phyloP scores from a whole-genome alignment of 2,329 filamentous ascomycete species.

The Aureobasidium vineae region DNA sequence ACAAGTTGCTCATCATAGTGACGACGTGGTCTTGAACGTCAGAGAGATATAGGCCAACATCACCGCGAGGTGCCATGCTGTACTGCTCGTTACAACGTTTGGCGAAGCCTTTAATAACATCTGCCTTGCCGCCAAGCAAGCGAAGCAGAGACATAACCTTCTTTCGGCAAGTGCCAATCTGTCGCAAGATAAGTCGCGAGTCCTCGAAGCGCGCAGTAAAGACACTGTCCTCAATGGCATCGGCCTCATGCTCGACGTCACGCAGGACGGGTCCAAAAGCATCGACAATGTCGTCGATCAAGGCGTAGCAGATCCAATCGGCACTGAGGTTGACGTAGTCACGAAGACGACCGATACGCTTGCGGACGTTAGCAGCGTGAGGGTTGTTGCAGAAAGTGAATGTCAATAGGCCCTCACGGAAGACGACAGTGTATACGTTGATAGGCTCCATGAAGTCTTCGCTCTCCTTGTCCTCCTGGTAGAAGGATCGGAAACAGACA shows the following conservation, averaged over 20 bases:
- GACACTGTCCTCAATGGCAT: constrained; percentile 91
- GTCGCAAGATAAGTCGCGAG: constrained; percentile 79
- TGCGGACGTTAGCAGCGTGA: constrained; percentile 84
- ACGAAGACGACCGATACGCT: constrained; percentile 86
- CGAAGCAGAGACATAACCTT: constrained; percentile 93
- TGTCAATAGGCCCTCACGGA: constrained; percentile 89
- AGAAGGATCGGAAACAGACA: constrained; percentile 94
- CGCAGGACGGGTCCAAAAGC: constrained; percentile 87
- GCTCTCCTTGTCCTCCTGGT: constrained; percentile 72
- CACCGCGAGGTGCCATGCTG: constrained; percentile 89
- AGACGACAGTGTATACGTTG: constrained; percentile 96
- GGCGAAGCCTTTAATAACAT: constrained; percentile 94
- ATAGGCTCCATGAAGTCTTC: constrained; percentile 88
- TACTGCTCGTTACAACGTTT: constrained; percentile 99
- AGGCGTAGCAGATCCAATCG: constrained; percentile 98
- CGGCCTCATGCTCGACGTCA: constrained; percentile 82
- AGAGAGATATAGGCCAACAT: constrained; percentile 93
- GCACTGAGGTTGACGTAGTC: constrained; percentile 93
- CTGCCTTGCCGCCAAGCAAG: constrained; percentile 93
- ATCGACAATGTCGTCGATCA: constrained; percentile 98
- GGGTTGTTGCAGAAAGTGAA: constrained; percentile 89
- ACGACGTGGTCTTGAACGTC: constrained; percentile 99
- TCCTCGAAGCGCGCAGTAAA: constrained; percentile 90
- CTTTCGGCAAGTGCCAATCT: constrained; percentile 88
- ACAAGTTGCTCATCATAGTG: constrained; percentile 96